Evolutionary conservation across 177 flowering plant genomes (phyloP), one percentile per base, ranked within the genome.

Genomic region (Tripterygium wilfordii): DNA sequence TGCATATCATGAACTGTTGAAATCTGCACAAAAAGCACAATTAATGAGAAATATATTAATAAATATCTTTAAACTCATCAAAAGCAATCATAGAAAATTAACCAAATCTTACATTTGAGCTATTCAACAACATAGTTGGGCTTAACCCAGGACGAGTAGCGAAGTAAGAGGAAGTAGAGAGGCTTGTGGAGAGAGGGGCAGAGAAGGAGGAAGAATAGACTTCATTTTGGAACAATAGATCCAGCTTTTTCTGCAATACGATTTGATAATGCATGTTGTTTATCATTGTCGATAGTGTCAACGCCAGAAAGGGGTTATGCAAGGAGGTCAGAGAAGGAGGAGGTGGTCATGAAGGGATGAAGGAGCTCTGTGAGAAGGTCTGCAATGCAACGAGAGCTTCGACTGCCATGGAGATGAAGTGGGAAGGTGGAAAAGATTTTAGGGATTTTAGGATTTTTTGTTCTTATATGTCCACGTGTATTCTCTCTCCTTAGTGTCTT

Each of bases 1-100:
- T n/a, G n/a, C n/a, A n/a, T n/a, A n/a, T n/a, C n/a, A n/a, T n/a
- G 86, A 54, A 83, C 77, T 30, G 85, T 75, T 38, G 74, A 47
- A 58, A 77, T 37, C 85, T 79, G 77, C 43, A 50, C 14, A 36
- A 0, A 3, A 19, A 31, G 33, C n/a, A 15, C 53, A n/a, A n/a
- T n/a, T n/a, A 47, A 14, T n/a, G n/a, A n/a, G n/a, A n/a, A n/a
- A n/a, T n/a, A n/a, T n/a, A n/a, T n/a, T n/a, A n/a, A n/a, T n/a
- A n/a, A n/a, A n/a, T 6, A 30, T 6, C 33, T 7, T 30, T 30
- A 30, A 30, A 30, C 33, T 6, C 13, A 8, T n/a, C 5, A 43
- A 5, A 14, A 30, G 5, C n/a, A 15, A 12, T 5, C 7, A 17
- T 16, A 55, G 6, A 8, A 27, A 12, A 22, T 25, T 33, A 10